Base-by-base conservation (phyloP, 2,329 filamentous ascomycete species). In the Gnomoniopsis sp. region DNA sequence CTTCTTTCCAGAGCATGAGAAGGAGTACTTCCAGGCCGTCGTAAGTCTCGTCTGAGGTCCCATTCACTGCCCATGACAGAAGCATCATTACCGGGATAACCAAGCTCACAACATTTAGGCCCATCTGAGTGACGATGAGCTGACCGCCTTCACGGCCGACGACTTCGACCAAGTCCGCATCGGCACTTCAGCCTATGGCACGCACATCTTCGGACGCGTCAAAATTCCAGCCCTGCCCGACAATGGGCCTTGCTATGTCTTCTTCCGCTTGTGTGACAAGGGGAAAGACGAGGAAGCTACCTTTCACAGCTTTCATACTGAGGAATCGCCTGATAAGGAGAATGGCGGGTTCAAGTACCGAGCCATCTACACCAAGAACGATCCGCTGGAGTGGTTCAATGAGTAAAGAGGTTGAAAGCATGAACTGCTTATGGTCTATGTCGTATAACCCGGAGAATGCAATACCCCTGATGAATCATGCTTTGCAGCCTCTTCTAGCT, bases 371-470 rank as follows among this genome's bases (percentile, higher is more conserved):
- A 72, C 69, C 8, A 72, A 74, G 62, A 67, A 76, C n/a, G 79
- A 81, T 63, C 63, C 69, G 3, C 68, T 81, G 48, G 76, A 82
- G 66, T 84, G 81, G 81, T 84, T 84, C 65, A 79, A 84, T 62
- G 78, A 76, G 19, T 79, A 65, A 62, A 36, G 3, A 17, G 55
- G 8, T 57, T 47, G 6, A 58, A 36, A 49, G n/a, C 8, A 19
- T 19, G 43, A 19, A 30, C 26, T 30, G 26, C 26, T 41, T 3
- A n/a, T 41, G 14, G 4, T 41, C 14, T 41, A 41, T 15, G 6
- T 15, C 14, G 38, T 15, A 30, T 15, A n/a, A 15, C 14, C 12
- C 12, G 38, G 30, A 50, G 49, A 33, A 36, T 53, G 51, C 41
- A 44, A 53, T 21, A 22, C 44, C 44, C 19, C 14, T 14, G n/a